phyloP scores from a whole-genome alignment of 352 stramenopile species.

The Globisporangium ultimum region DNA sequence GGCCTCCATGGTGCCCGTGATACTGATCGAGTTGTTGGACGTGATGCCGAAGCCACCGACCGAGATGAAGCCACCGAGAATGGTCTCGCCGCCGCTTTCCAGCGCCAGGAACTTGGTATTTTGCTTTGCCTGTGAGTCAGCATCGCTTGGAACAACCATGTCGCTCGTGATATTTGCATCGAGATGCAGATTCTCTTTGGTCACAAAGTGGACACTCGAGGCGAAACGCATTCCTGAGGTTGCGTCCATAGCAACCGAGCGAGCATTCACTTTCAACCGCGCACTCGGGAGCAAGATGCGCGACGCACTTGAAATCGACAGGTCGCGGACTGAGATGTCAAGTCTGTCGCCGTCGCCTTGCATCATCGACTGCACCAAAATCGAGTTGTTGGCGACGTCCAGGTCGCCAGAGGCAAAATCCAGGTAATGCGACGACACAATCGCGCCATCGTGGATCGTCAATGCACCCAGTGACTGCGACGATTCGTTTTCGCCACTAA shows the following conservation, averaged over 20 bases:
- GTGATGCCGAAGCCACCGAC: conserved; percentile 50
- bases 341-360: background rate
- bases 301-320: conserved; percentile 38
- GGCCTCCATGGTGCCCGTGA: conserved; percentile 43
- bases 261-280: conserved; percentile 29
- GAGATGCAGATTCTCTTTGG: conserved; percentile 41
- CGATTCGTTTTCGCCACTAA: conserved; percentile 4
- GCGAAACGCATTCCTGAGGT: conserved; percentile 39
- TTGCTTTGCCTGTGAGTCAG: conserved; percentile 9
- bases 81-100: conserved; percentile 50
- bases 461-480: conserved; percentile 27
- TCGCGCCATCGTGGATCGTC: conserved; percentile 42
- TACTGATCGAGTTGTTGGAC: conserved; percentile 46
- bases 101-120: conserved; percentile 39
- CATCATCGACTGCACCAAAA: conserved; percentile 32
- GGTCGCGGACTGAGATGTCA: conserved; percentile 29
- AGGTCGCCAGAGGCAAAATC: conserved; percentile 35
- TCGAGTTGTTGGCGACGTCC: conserved; percentile 43
- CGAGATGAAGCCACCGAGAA: conserved; percentile 39
- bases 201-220: conserved; percentile 36
- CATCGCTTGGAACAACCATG: conserved; percentile 6
- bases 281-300: conserved; percentile 39
- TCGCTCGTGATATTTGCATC: conserved; percentile 46
- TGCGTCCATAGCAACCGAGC: conserved; percentile 52
- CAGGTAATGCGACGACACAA: conserved; percentile 36